phyloP scores from a whole-genome alignment of 2,329 filamentous ascomycete species.

The Didymosphaeria variabile region DNA sequence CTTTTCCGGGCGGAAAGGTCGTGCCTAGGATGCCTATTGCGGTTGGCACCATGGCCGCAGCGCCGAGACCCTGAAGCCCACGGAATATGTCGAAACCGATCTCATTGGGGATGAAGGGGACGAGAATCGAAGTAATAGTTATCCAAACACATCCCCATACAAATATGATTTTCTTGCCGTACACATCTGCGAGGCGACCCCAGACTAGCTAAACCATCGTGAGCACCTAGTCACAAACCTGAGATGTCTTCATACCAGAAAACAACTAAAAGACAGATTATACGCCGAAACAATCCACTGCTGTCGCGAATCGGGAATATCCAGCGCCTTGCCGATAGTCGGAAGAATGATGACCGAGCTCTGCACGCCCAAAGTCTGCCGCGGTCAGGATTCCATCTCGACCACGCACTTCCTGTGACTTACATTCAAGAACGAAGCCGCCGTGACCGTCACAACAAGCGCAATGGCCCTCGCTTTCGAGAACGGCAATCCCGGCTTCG shows the following conservation, averaged over 20 bases:
- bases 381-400: slow-evolving; percentile 4
- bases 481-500: slow-evolving; percentile 29
- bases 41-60: slow-evolving; percentile 74
- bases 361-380: slow-evolving; percentile 64
- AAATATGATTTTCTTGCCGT: slow-evolving; percentile 72
- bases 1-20: slow-evolving; percentile 72
- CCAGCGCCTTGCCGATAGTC: slow-evolving; percentile 65
- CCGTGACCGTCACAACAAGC: slow-evolving; percentile 37
- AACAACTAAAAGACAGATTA: slow-evolving; percentile 72
- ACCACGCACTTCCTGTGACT: slow-evolving; percentile 13
- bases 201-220: slow-evolving; percentile 60
- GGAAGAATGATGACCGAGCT: slow-evolving; percentile 70
- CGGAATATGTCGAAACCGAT: slow-evolving; percentile 74
- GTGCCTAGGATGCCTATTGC: slow-evolving; percentile 75
- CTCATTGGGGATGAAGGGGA: slow-evolving; percentile 72
- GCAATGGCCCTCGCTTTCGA: slow-evolving; percentile 43
- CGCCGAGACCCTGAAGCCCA: slow-evolving; percentile 72
- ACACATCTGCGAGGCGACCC: slow-evolving; percentile 73
- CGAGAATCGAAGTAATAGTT: slow-evolving; percentile 65
- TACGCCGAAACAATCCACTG: slow-evolving; percentile 76
- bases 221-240: slow-evolving; percentile 5
- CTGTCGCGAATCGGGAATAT: slow-evolving; percentile 66
- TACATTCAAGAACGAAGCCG: slow-evolving; percentile 46
- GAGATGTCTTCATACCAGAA: slow-evolving; percentile 52
- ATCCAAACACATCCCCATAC: slow-evolving; percentile 71